Base-by-base conservation (phyloP, 441 rosid species). In the Brassica hybrid region DNA sequence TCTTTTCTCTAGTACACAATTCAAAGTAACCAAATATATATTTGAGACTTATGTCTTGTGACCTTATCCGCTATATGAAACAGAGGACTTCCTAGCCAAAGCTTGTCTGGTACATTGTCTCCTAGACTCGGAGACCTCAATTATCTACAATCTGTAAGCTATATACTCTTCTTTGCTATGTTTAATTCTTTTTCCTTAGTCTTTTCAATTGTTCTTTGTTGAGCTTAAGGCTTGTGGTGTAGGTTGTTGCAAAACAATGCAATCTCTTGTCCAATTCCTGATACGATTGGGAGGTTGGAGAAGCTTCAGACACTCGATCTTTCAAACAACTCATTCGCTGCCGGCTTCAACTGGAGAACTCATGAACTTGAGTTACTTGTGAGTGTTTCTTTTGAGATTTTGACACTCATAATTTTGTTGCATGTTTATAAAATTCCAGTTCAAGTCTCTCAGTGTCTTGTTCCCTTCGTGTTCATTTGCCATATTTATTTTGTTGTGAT, bases 181-280 rank as follows among this genome's bases (percentile, higher is more conserved):
- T 58, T 63, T 34, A 18, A 4, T 84, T 12, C 60, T 48, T 64
- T 13, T 45, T 73, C 36, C 6, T 7, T 69, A 14, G 62, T 23
- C 61, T 61, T 19, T 45, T 16, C 1, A 3, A 41, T 48, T 78
- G 13, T 38, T 52, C 6, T 34, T 38, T 78, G 69, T 13, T 69
- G 71, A 43, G 13, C 50, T 43, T 43, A 43, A 43, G 50, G 65
- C 66, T 52, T 69, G 12, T 58, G 76, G 71, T 12, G 79, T 82
- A 93, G 99, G 88, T 81, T 90, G 90, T 87, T 94, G 82, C 99
- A 94, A 85, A 94, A 93, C 76, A 94, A 94, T 84, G 92, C 84
- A 19, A 90, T 94, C 76, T 80, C 85, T 5, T 98, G 99, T 65
- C 85, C 86, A 21, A 91, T 93, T 76, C 99, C 99, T 0, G 78